Conservation (phyloP, 768 basidiomycete genomes). For the Termitomyces sp. region DNA sequence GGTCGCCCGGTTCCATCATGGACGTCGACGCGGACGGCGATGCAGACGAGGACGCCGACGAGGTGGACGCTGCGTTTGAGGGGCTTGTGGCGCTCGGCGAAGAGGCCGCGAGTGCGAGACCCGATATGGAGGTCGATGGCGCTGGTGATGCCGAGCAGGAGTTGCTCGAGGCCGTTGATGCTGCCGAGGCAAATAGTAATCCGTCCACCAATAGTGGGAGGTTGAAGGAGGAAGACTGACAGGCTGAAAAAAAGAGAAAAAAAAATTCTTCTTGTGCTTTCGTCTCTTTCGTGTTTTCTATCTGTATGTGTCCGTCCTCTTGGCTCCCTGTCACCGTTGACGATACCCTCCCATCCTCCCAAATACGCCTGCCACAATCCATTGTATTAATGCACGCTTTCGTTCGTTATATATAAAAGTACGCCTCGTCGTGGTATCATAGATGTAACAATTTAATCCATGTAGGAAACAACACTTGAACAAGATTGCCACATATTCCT, state of each 20-base stretch:
- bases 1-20: constrained; percentile 15
- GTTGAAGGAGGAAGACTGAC: constrained; percentile 21
- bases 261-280: not conserved
- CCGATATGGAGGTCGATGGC: constrained; percentile 11
- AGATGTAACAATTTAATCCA: constrained; percentile 2
- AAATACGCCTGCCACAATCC: not conserved
- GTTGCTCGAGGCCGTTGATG: constrained; percentile 49
- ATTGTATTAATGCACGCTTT: constrained; percentile 7
- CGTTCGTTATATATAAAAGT: not conserved
- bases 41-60: constrained; percentile 32
- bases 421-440: not conserved
- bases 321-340: not conserved
- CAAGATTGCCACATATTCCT: not conserved
- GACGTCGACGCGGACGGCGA: constrained; percentile 33
- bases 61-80: constrained; percentile 27
- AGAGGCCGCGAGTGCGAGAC: constrained; percentile 8
- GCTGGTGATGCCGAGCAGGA: constrained; percentile 42
- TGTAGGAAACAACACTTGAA: not conserved
- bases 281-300: not conserved
- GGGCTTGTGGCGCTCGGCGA: constrained; percentile 14
- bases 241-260: too few species aligned
- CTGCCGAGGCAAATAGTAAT: constrained; percentile 41
- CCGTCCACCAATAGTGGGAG: constrained; percentile 24
- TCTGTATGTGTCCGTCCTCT: not conserved
- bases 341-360: not conserved